Evolutionary conservation across 768 basidiomycete genomes (phyloP), one percentile per base, ranked within the genome.

Genomic region (Cyclocybe aegerita): DNA sequence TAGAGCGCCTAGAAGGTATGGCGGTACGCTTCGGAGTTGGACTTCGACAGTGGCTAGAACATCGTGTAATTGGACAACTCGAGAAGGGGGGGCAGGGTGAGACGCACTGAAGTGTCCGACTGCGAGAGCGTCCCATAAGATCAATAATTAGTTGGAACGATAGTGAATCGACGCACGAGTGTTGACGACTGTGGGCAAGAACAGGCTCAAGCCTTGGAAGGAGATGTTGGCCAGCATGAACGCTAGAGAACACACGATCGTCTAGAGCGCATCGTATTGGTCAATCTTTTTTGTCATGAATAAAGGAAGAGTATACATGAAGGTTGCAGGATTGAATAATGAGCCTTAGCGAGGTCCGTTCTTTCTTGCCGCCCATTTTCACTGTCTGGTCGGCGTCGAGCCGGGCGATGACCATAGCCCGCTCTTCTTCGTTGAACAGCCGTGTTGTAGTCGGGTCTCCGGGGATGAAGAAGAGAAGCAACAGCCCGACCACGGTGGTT

Each of bases 1-100:
- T 32, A 72, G 65, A 4, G 64, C 70, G 12, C 68, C 71, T 4
- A 70, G 70, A n/a, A 73, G 49, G 48, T 73, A 78, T 3, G 75
- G 74, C 0, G 76, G 77, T 1, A 79, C 78, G n/a, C 77, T 78
- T 4, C 74, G 70, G 9, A 79, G 67, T 52, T 79, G 77, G 1
- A 73, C 67, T 55, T 77, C 64, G 9, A 79, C 70, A 7, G 69
- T 68, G 38, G 72, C 75, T 79, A 43, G 11, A 51, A 14, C 23
- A 23, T 5, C 4, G 23, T 23, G 23, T 44, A 16, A n/a, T 32
- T 4, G 42, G 5, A 42, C 59, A 30, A 12, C 17, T 15, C 4
- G 16, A 36, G 35, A 9, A 4, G 7, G 41, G 11, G 15, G 16
- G 2, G 17, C 9, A 16, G 15, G 14, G 7, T n/a, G 17, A 39